Base-by-base conservation (phyloP, 371 early-diverging fungal species). In the Chytridium lagenaria region DNA sequence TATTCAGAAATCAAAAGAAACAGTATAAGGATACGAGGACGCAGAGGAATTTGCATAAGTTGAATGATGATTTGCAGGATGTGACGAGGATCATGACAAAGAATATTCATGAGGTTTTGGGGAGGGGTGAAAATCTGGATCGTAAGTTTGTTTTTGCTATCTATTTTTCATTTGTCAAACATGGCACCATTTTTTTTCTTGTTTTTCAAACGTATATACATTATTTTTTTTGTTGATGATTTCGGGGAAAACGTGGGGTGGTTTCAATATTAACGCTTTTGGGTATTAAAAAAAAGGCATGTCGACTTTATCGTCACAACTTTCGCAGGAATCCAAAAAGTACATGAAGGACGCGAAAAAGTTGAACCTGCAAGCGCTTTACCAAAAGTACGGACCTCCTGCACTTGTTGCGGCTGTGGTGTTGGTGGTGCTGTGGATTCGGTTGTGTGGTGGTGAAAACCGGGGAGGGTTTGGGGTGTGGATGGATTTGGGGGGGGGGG, bases 21-120 rank as follows among this genome's bases (percentile, higher is more conserved):
- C 89, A 95, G 70, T 98, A 95, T 84, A 93, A 96, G 84, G 97
- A 98, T 80, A 90, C 94, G 68, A 88, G 96, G 72, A 92, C 96
- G n/a, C 94, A 94, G 79, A 88, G 90, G 69, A 96, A 98, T 77
- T 76, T 98, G 82, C 84, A 93, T 71, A 95, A 94, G 79, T 83
- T 98, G 40, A 95, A 98, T 79, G 97, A 97, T 73, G 98, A 98
- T 80, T 81, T 98, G 73, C 92, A 92, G 68, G 98, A 97, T 80
- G 98, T 98, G 5, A 93, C 94, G 34, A 90, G 95, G 74, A 98
- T 98, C 69, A 97, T 98, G 98, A 98, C 95, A 19, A 95, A 93
- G 78, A 98, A 98, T 82, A 96, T 98, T 90, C 93, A 95, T 71
- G 98, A 98, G 80, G 84, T 98, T 49, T 86, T 98, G 63, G 95